Percentiles rank a stretch among this genome's conserved stretches.
Evolutionary conservation across 352 stramenopile species (phyloP).

Genomic region (Phytopythium litorale): DNA sequence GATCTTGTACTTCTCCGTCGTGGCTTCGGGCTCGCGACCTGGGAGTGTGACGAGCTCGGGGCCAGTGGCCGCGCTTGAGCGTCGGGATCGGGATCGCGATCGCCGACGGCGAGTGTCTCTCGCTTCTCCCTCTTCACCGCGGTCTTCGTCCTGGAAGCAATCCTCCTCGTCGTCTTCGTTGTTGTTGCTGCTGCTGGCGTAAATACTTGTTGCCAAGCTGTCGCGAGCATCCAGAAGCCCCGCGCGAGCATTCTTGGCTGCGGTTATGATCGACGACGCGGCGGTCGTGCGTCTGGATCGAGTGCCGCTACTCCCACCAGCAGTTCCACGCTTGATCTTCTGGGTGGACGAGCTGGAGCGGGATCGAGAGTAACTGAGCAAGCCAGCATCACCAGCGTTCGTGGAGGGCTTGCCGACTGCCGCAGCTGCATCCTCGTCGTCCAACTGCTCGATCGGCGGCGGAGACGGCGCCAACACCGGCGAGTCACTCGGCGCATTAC

Average conservation of each 20-base stretch:
- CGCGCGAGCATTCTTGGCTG: background rate
- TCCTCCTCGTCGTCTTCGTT: background rate
- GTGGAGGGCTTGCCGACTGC: background rate
- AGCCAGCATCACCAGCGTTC: background rate
- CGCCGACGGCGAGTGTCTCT: background rate
- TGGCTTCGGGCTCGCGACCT: background rate
- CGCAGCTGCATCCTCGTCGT: background rate
- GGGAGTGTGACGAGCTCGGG: background rate
- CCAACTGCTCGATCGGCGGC: background rate
- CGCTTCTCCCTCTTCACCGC: background rate
- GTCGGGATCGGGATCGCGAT: slow-evolving; percentile 1
- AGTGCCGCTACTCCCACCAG: background rate
- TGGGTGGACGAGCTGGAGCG: background rate
- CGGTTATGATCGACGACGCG: background rate
- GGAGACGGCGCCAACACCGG: background rate
- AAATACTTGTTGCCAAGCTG: background rate
- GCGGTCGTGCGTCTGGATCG: background rate
- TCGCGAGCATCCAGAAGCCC: background rate
- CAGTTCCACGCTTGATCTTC: background rate
- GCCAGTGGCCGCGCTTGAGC: background rate
- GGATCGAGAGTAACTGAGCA: background rate
- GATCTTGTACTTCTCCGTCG: background rate
- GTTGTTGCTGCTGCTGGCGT: slow-evolving; percentile 2
- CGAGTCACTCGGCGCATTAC: background rate
- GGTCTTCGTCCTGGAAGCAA: background rate